A percentile compares a stretch with the other conserved stretches of the same genome.
Conservation (phyloP, 1,139 yeast genomes). For the Diutina catenulata region DNA sequence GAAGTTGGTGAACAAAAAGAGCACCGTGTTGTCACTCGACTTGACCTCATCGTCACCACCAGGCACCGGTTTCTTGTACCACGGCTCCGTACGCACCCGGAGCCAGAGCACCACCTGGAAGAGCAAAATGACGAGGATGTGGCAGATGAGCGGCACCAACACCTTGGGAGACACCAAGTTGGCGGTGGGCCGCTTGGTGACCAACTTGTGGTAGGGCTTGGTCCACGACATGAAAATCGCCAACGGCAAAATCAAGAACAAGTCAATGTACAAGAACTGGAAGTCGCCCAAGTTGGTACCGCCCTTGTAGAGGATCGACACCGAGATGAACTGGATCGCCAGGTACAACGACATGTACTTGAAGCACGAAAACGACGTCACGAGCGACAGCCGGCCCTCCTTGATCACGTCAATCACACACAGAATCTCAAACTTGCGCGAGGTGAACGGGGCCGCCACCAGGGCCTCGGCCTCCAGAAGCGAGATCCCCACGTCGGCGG, state of each 20-base stretch:
- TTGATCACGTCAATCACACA: slow-evolving; percentile 84
- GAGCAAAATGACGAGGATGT: slow-evolving; percentile 45
- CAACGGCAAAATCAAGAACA: slow-evolving; percentile 79
- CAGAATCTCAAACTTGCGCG: slow-evolving; percentile 77
- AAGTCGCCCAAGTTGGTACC: slow-evolving; percentile 97
- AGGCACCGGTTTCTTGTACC: slow-evolving; percentile 77
- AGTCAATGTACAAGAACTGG: slow-evolving; percentile 88
- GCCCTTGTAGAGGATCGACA: slow-evolving; percentile 69
- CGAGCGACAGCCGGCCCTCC: slow-evolving; percentile 92
- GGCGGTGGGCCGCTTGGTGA: slow-evolving; percentile 80
- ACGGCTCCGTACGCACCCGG: slow-evolving; percentile 41
- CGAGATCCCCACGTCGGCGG: slow-evolving; percentile 95
- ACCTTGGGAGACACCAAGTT: slow-evolving; percentile 85
- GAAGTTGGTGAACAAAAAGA: slow-evolving; percentile 72
- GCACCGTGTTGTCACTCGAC: slow-evolving; percentile 79
- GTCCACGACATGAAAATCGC: slow-evolving; percentile 99
- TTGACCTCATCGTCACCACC: slow-evolving; percentile 76
- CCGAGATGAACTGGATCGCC: slow-evolving; percentile 88
- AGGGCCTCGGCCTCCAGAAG: slow-evolving; percentile 96
- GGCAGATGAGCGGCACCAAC: slow-evolving; percentile 66
- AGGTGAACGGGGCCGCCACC: slow-evolving; percentile 97
- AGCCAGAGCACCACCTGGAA: slow-evolving; percentile 67
- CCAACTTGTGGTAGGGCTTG: slow-evolving; percentile 53
- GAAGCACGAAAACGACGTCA: slow-evolving; percentile 92
- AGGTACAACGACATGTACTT: slow-evolving; percentile 96